phyloP scores from a whole-genome alignment of 164 flowering plant species.

The Tinospora cordifolia region DNA sequence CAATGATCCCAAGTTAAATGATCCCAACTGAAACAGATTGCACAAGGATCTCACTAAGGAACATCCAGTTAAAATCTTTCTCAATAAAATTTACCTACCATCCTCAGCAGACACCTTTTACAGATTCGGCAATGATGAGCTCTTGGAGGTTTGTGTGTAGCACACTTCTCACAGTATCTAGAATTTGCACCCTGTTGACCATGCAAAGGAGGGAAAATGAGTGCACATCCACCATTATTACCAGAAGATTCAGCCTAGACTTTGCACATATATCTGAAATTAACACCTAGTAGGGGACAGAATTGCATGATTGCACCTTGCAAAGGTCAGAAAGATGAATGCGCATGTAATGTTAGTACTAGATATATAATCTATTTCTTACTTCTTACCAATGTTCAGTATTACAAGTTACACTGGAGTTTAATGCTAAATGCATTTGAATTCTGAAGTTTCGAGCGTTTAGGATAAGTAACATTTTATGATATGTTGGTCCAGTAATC shows the following conservation, averaged over 20 bases:
- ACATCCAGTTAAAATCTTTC: not conserved
- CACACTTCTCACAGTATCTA: slow-evolving; percentile 56
- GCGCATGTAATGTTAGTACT: too few species aligned
- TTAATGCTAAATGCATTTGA: too few species aligned
- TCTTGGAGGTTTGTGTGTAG: slow-evolving; percentile 38
- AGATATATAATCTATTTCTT: too few species aligned
- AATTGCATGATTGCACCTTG: too few species aligned
- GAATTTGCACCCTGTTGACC: slow-evolving; percentile 24
- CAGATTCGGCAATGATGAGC: slow-evolving; percentile 58
- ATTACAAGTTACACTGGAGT: too few species aligned
- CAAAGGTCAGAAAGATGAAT: too few species aligned
- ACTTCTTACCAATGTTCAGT: too few species aligned
- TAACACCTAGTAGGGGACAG: too few species aligned
- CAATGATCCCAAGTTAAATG: slow-evolving; percentile 2
- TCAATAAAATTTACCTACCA: slow-evolving; percentile 29
- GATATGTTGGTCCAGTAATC: too few species aligned
- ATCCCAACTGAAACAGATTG: not conserved
- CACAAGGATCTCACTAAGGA: not conserved
- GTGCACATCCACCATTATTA: not conserved
- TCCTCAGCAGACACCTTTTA: slow-evolving; percentile 43
- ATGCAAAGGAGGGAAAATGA: not conserved
- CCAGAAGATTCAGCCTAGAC: not conserved
- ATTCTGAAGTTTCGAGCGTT: too few species aligned
- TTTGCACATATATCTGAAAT: not conserved
- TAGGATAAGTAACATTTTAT: too few species aligned